Conservation (phyloP, 495 filamentous ascomycete genomes). For the Cairneyella variabilis region DNA sequence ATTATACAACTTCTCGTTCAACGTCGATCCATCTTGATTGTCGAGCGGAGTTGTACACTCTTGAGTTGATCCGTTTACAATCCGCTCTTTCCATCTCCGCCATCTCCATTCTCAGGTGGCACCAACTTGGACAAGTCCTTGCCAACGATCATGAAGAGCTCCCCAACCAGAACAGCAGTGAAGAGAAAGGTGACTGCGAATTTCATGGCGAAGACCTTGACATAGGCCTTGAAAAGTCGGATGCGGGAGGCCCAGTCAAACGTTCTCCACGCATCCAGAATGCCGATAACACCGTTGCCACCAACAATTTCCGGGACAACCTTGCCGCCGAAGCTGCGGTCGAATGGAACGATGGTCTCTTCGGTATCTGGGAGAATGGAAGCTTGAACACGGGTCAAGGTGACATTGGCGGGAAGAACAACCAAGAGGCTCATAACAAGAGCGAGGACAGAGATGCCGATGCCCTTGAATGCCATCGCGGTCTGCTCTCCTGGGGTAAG, state of each 20-base stretch:
- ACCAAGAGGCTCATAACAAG: conserved; percentile 36
- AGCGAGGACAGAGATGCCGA: conserved; percentile 11
- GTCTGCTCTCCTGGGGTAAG: conserved; percentile 1
- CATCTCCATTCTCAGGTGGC: conserved; percentile 8
- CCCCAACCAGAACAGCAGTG: conserved; percentile 28
- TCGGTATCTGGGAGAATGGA: conserved; percentile 65
- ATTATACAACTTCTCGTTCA: too few species aligned
- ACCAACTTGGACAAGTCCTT: conserved; percentile 16
- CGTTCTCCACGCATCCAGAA: conserved; percentile 64
- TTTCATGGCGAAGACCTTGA: conserved; percentile 52
- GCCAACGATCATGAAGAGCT: conserved; percentile 34
- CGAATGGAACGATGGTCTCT: conserved; percentile 73
- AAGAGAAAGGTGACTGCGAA: conserved; percentile 41
- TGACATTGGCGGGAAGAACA: conserved; percentile 57
- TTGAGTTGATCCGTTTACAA: too few species aligned
- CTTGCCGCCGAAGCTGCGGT: conserved; percentile 62
- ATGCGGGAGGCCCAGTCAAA: conserved; percentile 58
- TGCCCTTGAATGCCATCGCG: conserved; percentile 5
- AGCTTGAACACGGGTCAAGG: conserved; percentile 65
- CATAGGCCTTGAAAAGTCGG: conserved; percentile 55
- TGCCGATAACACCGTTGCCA: conserved; percentile 53
- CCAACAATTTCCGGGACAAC: conserved; percentile 54
- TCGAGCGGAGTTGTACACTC: too few species aligned
- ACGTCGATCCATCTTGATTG: too few species aligned
- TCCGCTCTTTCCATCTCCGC: too few species aligned